Base-by-base conservation (phyloP, 208 protist species). In the Acanthamoeba sp. region DNA sequence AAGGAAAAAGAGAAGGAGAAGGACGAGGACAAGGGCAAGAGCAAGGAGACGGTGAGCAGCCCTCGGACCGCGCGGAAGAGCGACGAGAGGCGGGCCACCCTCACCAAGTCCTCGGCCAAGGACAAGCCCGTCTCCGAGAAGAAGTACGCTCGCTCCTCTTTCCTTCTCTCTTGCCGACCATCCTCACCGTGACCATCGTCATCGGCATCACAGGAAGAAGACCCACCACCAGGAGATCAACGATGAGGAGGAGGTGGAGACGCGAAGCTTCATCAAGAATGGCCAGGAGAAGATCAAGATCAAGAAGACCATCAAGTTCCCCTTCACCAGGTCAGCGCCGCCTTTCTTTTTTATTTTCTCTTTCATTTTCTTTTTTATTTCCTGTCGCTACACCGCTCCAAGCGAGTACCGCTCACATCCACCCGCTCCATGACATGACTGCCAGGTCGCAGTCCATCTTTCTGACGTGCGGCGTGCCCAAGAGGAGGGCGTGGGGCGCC, bases 271-370 rank as follows among this genome's bases (percentile, higher is more conserved):
- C 69, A 78, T 78, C 69, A 78, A 78, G 36, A 78, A 78, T 32
- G 69, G 69, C 18, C 69, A 78, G 36, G 69, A 78, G 69, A 78
- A 78, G 36, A 78, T 78, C 69, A 78, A 78, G 34, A 78, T 78
- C 32, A 78, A 78, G 69, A 78, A 78, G 36, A 78, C 69, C 69
- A 78, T 78, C 36, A 78, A 78, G 69, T 78, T 78, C 69, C 69
- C 69, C 1, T 78, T 78, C 69, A 78, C 69, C 12, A 78, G 69
- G 69, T 78, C 55, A 59, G 6, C 55, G 24, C 9, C 57, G 57
- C 1, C 1, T 7, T 24, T 0, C 57, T 9, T 9, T 14, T 52
- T 52, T 52, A 1, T 52, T 52, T 50, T 3, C 12, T 3, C 12
- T 3, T 1, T 6, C 16, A 22, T 55, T 18, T 12, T 20, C 22